phyloP scores from a whole-genome alignment of 352 stramenopile species.

The Globisporangium radiosum region DNA sequence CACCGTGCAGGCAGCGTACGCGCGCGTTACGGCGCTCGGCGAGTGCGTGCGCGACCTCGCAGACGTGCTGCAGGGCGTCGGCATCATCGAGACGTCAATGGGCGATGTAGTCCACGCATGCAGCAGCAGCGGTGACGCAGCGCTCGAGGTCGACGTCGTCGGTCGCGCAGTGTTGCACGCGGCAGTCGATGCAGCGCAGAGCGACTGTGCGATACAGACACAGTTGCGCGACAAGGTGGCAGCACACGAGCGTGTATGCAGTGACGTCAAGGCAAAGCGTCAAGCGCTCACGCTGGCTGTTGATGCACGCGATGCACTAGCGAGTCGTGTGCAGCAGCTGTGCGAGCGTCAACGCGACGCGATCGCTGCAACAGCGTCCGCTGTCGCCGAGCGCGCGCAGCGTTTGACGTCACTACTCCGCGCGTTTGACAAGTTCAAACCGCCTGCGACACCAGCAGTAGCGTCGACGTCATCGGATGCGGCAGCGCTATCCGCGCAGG shows the following conservation, averaged over 20 bases:
- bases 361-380: constrained; percentile 9
- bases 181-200: constrained; percentile 10
- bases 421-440: constrained; percentile 40
- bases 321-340: constrained; percentile 4
- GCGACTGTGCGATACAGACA: constrained; percentile 5
- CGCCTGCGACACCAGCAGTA: background rate
- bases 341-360: constrained; percentile 16
- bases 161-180: constrained; percentile 25
- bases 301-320: background rate
- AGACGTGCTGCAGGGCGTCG: constrained; percentile 48
- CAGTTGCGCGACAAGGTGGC: constrained; percentile 7
- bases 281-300: constrained; percentile 9
- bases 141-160: constrained; percentile 44
- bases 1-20: constrained; percentile 30
- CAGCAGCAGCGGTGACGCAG: background rate
- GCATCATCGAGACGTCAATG: constrained; percentile 39
- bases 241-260: background rate
- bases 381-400: constrained; percentile 9
- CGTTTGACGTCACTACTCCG: constrained; percentile 27
- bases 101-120: constrained; percentile 11
- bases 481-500: background rate
- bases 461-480: no score
- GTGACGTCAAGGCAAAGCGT: constrained; percentile 15
- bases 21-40: constrained; percentile 26
- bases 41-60: constrained; percentile 28